Evolutionary conservation across 139 green algal genomes (phyloP).

Genomic region (Chlamydomonas sphaeroides): DNA sequence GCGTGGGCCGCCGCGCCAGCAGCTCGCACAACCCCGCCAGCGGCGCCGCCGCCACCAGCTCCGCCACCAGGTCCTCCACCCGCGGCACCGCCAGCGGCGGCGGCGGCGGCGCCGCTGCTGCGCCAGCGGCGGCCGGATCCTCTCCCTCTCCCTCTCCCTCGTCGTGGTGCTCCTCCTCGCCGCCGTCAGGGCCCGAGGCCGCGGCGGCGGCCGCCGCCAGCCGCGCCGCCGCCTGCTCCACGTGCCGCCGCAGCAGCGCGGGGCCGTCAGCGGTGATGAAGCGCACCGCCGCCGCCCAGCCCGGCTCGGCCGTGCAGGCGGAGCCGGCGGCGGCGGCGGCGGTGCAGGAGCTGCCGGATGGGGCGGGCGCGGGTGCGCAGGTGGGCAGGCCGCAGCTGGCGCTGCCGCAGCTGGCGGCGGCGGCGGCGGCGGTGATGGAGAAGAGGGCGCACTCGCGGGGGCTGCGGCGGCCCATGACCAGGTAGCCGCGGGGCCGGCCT

Average conservation of each 20-base stretch:
- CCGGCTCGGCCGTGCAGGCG: too few relatives aligned
- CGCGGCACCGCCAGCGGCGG: neutral
- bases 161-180: neutral
- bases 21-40: constrained; percentile 15
- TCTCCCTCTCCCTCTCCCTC: neutral
- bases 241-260: neutral
- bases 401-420: neutral
- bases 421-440: neutral
- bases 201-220: neutral
- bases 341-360: neutral
- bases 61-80: constrained; percentile 5
- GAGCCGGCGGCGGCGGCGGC: neutral
- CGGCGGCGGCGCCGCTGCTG: neutral
- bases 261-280: neutral
- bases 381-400: too few relatives aligned
- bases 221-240: neutral
- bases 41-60: constrained; percentile 15
- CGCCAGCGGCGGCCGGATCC: neutral
- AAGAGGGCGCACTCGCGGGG: constrained; percentile 25
- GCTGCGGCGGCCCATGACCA: constrained; percentile 56
- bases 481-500: constrained; percentile 71
- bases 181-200: too few relatives aligned
- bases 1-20: constrained; percentile 1
- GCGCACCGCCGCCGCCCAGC: neutral
- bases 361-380: too few relatives aligned